Evolutionary conservation across 805 yeast genomes (phyloP).

Genomic region (Tetrapisispora phaffii): DNA sequence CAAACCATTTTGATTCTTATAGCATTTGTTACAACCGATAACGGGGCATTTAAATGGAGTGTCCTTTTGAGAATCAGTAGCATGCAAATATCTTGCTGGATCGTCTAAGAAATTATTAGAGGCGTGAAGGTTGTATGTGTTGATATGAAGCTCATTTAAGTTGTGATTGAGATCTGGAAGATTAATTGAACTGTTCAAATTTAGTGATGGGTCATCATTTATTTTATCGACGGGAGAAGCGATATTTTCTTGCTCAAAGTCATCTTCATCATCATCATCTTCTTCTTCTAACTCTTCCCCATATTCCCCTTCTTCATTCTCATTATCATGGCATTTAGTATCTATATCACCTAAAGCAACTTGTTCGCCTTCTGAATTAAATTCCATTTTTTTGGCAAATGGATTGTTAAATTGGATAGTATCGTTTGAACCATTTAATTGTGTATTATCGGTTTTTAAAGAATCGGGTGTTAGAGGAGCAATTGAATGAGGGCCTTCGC

Average conservation of each 20-base stretch:
- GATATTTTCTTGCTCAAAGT: constrained; percentile 40
- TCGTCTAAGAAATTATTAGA: constrained; percentile 79
- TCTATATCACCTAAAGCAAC: too few relatives aligned
- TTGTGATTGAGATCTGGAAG: not conserved
- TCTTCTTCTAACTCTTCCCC: constrained; percentile 38
- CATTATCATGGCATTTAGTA: too few relatives aligned
- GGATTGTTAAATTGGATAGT: constrained; percentile 1
- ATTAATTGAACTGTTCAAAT: constrained; percentile 1
- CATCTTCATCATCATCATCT: constrained; percentile 32
- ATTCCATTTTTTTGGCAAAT: constrained; percentile 1
- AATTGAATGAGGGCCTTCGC: not conserved
- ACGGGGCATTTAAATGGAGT: constrained; percentile 97
- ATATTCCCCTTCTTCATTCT: constrained; percentile 21
- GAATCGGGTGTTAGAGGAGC: constrained; percentile 13
- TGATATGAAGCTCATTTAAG: not conserved
- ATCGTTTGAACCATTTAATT: not conserved
- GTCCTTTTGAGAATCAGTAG: constrained; percentile 82
- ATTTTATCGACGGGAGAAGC: not conserved
- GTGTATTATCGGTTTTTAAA: constrained; percentile 2
- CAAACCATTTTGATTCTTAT: constrained; percentile 94
- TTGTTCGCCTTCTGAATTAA: constrained; percentile 7
- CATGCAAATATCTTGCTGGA: constrained; percentile 90
- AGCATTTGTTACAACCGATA: constrained; percentile 93
- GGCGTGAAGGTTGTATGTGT: not conserved
- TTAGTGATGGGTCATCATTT: not conserved